Evolutionary conservation across 2,329 filamentous ascomycete genomes (phyloP), one percentile per base, ranked within the genome.

Genomic region (Paraphoma sp.): DNA sequence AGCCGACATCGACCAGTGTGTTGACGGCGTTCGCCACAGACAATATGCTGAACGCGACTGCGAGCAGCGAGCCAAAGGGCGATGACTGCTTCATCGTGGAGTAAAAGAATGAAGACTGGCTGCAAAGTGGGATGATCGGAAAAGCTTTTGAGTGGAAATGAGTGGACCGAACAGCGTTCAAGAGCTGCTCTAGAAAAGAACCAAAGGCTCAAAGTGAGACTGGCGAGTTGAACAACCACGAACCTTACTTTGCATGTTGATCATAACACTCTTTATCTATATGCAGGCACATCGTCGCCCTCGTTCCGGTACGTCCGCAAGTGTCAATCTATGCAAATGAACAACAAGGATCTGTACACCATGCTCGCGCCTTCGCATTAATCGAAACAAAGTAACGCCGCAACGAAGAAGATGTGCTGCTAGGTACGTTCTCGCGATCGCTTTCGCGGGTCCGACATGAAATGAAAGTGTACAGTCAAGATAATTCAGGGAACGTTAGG

Each of bases 1-100:
- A 92, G 4, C 80, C 82, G 14, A 93, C 78, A 59, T 89, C 79
- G 4, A 92, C 86, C 1, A 74, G 53, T 6, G 71, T 67, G 42
- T 73, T 61, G 16, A 79, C 75, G 4, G 77, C 76, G 41, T 31
- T 46, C 28, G 33, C 53, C 12, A 60, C 4, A 3, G 56, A 45
- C 23, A 18, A 36, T 8, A 62, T 40, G 44, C 49, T 48, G 14
- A 51, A 41, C 11, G 14, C 40, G 16, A 16, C 40, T n/a, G 40
- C 40, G 40, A 42, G 40, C 40, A 42, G n/a, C 3, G 16, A 17
- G 10, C 40, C 14, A 7, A 42, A 16, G 16, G 14, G 8, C 40
- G 33, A 36, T 10, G 6, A 2, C 33, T 36, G 33, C 33, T 42
- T 42, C 40, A 42, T 42, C 16, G 40, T 10, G 40, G 16, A 3